phyloP scores from a whole-genome alignment of 495 filamentous ascomycete genomes.

The Penicillium bovifimosum region DNA sequence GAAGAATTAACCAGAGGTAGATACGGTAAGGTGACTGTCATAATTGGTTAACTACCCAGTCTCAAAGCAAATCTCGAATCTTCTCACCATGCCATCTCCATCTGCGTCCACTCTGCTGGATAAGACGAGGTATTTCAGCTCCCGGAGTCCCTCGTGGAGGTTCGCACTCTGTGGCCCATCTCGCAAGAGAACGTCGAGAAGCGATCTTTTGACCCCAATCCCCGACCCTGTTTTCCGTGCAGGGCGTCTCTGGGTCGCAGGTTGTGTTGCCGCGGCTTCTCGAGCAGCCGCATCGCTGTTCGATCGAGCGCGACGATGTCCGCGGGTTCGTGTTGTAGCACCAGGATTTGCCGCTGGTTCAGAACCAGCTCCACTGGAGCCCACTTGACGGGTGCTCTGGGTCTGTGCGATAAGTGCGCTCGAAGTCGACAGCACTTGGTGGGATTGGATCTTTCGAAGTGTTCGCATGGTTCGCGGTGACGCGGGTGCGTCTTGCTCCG shows the following conservation, averaged over 20 bases:
- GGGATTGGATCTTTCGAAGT: constrained; percentile 50
- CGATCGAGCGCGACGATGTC: constrained; percentile 56
- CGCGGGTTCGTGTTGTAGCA: constrained; percentile 22
- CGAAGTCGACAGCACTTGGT: constrained; percentile 41
- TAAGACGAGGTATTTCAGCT: constrained; percentile 70
- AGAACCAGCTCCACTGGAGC: constrained; percentile 10
- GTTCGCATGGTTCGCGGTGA: constrained; percentile 46
- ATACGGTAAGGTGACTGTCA: constrained; percentile 82
- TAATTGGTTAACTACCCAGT: constrained; percentile 7
- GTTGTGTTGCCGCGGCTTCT: constrained; percentile 32
- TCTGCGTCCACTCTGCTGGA: constrained; percentile 76
- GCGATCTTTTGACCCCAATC: constrained; percentile 54
- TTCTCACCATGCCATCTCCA: constrained; percentile 78
- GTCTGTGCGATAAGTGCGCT: constrained; percentile 27
- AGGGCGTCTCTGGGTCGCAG: constrained; percentile 39
- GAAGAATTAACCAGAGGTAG: constrained; percentile 91
- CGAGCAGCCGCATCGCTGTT: constrained; percentile 63
- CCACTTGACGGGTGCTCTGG: constrained; percentile 37
- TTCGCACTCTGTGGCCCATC: constrained; percentile 70
- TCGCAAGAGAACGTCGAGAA: constrained; percentile 58
- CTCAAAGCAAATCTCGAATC: background rate
- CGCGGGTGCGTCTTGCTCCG: constrained; percentile 31
- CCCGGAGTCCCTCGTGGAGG: constrained; percentile 59
- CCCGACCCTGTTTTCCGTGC: constrained; percentile 51
- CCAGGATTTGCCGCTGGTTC: constrained; percentile 20